Percentiles rank a stretch among this genome's conserved stretches.
phyloP scores from a whole-genome alignment of 2,329 filamentous ascomycete genomes.

The Monilinia aucupariae region DNA sequence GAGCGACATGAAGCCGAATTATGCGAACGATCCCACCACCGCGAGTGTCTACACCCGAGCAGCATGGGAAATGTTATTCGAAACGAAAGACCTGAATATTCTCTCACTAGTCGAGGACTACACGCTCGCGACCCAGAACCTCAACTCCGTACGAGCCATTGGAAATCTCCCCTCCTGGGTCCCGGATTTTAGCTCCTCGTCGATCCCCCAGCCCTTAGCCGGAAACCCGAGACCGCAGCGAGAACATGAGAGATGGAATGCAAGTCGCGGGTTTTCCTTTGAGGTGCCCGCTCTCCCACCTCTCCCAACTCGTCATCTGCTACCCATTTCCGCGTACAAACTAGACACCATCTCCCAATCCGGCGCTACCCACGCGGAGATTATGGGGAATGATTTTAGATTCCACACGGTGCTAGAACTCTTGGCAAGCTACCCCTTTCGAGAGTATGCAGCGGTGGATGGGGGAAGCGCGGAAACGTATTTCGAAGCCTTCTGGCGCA shows the following conservation, averaged over 20 bases:
- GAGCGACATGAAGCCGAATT: slow-evolving; percentile 7
- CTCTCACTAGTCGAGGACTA: slow-evolving; percentile 22
- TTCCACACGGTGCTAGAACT: slow-evolving; percentile 8
- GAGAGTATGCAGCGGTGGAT: neutral
- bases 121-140: neutral
- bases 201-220: slow-evolving; percentile 13
- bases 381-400: slow-evolving; percentile 13
- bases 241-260: slow-evolving; percentile 17
- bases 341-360: neutral
- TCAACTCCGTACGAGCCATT: neutral
- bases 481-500: slow-evolving; percentile 20
- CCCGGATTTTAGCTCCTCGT: slow-evolving; percentile 18
- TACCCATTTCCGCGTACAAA: slow-evolving; percentile 1
- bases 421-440: neutral
- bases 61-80: slow-evolving; percentile 10
- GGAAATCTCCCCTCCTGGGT: slow-evolving; percentile 21
- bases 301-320: neutral
- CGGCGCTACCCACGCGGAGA: slow-evolving; percentile 4
- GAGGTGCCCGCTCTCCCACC: slow-evolving; percentile 3
- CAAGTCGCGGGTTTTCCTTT: slow-evolving; percentile 10
- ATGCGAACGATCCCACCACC: neutral
- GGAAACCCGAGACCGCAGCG: slow-evolving; percentile 17
- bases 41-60: slow-evolving; percentile 19
- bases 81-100: slow-evolving; percentile 20
- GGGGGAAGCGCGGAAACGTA: neutral